Conservation (phyloP, 2,329 filamentous ascomycete genomes). For the Sporothrix humicola region DNA sequence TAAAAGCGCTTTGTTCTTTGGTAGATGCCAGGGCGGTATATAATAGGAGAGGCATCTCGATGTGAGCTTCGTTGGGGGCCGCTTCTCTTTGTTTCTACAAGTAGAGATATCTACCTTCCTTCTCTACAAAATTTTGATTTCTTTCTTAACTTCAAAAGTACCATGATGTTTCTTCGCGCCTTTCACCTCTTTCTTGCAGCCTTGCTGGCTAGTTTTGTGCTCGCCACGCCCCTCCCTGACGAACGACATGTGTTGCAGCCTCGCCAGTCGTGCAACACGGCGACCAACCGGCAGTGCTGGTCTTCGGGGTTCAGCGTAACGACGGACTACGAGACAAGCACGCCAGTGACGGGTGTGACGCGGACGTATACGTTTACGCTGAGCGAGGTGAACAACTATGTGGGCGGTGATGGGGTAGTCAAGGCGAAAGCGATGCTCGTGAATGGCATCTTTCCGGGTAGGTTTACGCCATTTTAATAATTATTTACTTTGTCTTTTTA, state of each 20-base stretch:
- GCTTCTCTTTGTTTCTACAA: not conserved
- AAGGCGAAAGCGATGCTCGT: slow-evolving; percentile 40
- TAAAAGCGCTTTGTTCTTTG: not conserved
- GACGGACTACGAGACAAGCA: slow-evolving; percentile 39
- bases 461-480: no score
- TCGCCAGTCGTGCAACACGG: slow-evolving; percentile 34
- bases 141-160: not conserved
- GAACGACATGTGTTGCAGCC: slow-evolving; percentile 1
- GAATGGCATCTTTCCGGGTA: slow-evolving; percentile 34
- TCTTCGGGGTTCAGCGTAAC: slow-evolving; percentile 37
- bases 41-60: no score
- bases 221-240: not conserved
- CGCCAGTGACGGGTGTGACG: slow-evolving; percentile 36
- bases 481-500: no score
- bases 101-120: not conserved
- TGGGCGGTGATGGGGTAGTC: slow-evolving; percentile 37
- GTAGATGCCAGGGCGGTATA: no score
- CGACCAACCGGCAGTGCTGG: slow-evolving; percentile 38
- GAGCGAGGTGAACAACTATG: slow-evolving; percentile 37
- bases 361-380: slow-evolving; percentile 37
- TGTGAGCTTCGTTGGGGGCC: no score
- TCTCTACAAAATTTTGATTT: not conserved
- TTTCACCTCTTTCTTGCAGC: not conserved
- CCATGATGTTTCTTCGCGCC: not conserved
- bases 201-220: not conserved